Conservation (phyloP, 1,284 basidiomycete genomes). For the Leccinum angustisporum region DNA sequence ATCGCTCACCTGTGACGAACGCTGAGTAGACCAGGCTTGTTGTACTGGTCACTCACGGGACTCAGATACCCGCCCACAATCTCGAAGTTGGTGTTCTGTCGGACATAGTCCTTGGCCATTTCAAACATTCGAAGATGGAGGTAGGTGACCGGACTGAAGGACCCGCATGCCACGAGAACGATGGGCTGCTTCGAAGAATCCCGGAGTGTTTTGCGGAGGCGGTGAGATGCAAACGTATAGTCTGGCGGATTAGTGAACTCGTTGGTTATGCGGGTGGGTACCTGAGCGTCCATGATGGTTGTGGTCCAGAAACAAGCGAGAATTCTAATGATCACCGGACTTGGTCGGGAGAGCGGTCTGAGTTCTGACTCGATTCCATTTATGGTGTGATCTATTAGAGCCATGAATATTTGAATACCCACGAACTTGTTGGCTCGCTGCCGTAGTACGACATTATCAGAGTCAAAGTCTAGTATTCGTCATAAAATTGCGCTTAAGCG, state of each 20-base stretch:
- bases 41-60: conserved; percentile 92
- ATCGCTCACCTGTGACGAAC: conserved; percentile 72
- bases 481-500: conserved; percentile 2
- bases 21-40: conserved; percentile 84
- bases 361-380: not conserved
- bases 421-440: conserved; percentile 13
- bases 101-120: conserved; percentile 94
- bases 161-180: conserved; percentile 78
- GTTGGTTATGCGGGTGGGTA: conserved; percentile 20
- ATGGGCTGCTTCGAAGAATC: conserved; percentile 68
- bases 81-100: conserved; percentile 92
- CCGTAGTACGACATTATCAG: not conserved
- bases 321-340: not conserved
- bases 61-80: conserved; percentile 93
- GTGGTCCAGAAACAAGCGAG: conserved; percentile 16
- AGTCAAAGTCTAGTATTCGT: conserved; percentile 1
- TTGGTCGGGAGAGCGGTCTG: conserved; percentile 3
- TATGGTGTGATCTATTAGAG: conserved; percentile 13
- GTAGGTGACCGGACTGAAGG: conserved; percentile 81
- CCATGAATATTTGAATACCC: conserved; percentile 14
- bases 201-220: conserved; percentile 56
- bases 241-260: conserved; percentile 54
- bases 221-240: conserved; percentile 67
- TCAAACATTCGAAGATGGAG: conserved; percentile 95
- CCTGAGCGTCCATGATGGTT: conserved; percentile 30